Percentiles rank a stretch among this genome's conserved stretches.
phyloP scores from a whole-genome alignment of 2,329 filamentous ascomycete genomes.

The Cladosporium austrohemisphaericum region DNA sequence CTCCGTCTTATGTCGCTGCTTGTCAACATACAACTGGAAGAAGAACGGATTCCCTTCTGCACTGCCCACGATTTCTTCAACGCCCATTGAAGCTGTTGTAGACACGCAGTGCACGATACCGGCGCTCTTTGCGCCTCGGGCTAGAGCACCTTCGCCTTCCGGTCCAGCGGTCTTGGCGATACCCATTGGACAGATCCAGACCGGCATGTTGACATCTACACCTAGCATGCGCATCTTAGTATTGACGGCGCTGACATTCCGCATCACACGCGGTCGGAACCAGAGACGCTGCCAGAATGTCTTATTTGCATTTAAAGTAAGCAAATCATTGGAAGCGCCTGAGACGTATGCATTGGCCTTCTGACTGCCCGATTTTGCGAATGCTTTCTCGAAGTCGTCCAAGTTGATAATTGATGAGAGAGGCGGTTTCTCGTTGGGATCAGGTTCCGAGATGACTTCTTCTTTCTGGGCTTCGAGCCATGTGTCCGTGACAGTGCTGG shows the following conservation, averaged over 20 bases:
- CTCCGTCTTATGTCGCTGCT: conserved; percentile 51
- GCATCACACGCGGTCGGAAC: conserved; percentile 47
- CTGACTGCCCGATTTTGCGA: conserved; percentile 33
- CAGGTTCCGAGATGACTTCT: conserved; percentile 23
- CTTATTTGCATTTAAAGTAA: conserved; percentile 44
- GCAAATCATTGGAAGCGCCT: conserved; percentile 48
- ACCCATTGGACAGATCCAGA: conserved; percentile 36
- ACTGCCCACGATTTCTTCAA: conserved; percentile 31
- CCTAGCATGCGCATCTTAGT: conserved; percentile 35
- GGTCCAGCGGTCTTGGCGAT: conserved; percentile 30
- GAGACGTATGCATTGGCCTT: conserved; percentile 46
- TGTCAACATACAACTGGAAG: conserved; percentile 62
- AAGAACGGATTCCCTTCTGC: conserved; percentile 40
- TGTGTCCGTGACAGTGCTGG: conserved; percentile 28
- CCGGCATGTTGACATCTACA: conserved; percentile 33
- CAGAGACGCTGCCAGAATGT: conserved; percentile 41
- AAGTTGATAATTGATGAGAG: conserved; percentile 46
- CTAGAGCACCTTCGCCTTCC: conserved; percentile 35
- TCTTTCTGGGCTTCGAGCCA: conserved; percentile 31
- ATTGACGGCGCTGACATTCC: conserved; percentile 37
- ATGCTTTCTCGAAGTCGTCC: conserved; percentile 45
- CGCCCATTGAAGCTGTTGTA: conserved; percentile 28
- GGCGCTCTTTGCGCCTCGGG: conserved; percentile 27
- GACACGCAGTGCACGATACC: conserved; percentile 34
- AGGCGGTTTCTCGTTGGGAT: conserved; percentile 40